phyloP scores from a whole-genome alignment of 176 grass and related monocot genomes.

The Bonia amplexicaulis region DNA sequence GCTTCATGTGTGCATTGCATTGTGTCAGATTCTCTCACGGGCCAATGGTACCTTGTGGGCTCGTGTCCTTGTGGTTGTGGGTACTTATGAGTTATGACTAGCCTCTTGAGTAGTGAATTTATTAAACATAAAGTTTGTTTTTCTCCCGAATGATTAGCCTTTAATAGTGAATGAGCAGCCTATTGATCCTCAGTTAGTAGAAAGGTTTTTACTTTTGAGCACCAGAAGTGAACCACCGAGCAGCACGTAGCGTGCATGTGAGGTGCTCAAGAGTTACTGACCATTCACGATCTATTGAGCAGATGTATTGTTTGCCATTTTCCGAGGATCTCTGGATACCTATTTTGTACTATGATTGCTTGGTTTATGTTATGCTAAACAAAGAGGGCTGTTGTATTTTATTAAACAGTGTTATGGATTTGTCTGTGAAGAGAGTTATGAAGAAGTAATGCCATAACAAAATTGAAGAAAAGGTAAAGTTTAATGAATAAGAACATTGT shows the following conservation, averaged over 20 bases:
- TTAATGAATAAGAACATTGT: background rate
- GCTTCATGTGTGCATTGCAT: background rate
- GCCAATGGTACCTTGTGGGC: background rate
- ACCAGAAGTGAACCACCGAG: background rate
- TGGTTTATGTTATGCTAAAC: slow-evolving; percentile 7
- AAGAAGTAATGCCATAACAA: background rate
- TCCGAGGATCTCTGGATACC: too few relatives aligned
- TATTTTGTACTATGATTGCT: background rate
- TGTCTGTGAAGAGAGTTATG: background rate
- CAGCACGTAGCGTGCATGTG: background rate
- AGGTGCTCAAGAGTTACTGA: background rate
- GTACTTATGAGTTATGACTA: background rate
- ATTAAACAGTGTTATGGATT: background rate
- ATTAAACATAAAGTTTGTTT: background rate
- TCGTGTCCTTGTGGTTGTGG: background rate
- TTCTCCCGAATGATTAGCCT: background rate
- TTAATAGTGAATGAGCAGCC: background rate
- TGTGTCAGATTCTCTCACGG: background rate
- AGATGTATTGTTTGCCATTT: too few relatives aligned
- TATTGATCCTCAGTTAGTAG: background rate
- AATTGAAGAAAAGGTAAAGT: background rate
- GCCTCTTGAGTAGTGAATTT: background rate
- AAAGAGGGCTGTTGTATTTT: background rate
- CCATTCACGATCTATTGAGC: background rate
- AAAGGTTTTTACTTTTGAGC: too few relatives aligned